A percentile compares a stretch with the other conserved stretches of the same genome.
Conservation (phyloP, 768 basidiomycete species). For the Suillus clintonianus region DNA sequence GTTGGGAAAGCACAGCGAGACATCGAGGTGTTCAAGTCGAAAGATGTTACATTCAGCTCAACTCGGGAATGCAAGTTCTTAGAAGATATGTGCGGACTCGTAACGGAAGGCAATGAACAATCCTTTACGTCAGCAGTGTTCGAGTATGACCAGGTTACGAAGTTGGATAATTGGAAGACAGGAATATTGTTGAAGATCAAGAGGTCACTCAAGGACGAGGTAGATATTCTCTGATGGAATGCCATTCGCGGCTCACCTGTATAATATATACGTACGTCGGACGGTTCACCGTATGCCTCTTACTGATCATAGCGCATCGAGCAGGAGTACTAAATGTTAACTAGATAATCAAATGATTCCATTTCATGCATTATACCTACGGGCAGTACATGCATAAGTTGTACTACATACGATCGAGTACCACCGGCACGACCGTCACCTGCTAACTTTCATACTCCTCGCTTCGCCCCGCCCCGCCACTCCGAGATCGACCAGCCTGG, state of each 20-base stretch:
- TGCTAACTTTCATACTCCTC: too few species aligned
- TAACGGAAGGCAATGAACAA: constrained; percentile 70
- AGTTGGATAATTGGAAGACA: constrained; percentile 97
- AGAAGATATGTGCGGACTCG: constrained; percentile 73
- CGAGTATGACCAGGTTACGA: constrained; percentile 90
- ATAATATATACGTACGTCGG: not conserved
- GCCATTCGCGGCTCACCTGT: not conserved
- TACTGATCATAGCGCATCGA: too few species aligned
- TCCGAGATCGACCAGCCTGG: too few species aligned
- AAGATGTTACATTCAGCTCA: constrained; percentile 82
- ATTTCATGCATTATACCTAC: too few species aligned
- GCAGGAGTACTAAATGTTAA: too few species aligned
- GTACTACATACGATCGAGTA: too few species aligned
- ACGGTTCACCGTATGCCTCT: too few species aligned
- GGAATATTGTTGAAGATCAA: constrained; percentile 88
- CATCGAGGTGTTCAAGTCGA: constrained; percentile 71
- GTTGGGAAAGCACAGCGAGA: constrained; percentile 81
- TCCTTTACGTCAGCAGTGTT: constrained; percentile 81
- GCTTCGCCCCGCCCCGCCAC: too few species aligned
- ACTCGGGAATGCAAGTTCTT: constrained; percentile 94
- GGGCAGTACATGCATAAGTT: too few species aligned
- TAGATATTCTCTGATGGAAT: constrained; percentile 27
- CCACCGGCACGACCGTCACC: too few species aligned
- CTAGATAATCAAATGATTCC: too few species aligned
- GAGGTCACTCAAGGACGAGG: constrained; percentile 67